Evolutionary conservation across 768 basidiomycete species (phyloP), one percentile per base, ranked within the genome.

Genomic region (Mycena epipterygia): DNA sequence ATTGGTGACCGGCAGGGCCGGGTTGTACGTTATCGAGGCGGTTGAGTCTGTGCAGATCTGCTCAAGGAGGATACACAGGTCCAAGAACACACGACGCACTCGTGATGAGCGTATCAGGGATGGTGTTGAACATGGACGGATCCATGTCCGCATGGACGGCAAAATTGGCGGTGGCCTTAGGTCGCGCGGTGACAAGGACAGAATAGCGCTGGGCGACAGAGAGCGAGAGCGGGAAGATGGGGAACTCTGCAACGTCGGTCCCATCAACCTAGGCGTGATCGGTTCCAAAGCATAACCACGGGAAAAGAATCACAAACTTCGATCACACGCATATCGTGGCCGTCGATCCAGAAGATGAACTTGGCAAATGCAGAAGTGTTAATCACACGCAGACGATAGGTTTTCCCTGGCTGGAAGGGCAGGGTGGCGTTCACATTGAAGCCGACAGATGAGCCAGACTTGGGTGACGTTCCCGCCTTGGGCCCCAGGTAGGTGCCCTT

Each of bases 141-240:
- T 97, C 95, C 89, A 98, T 95, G 84, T 96, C 94, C 7, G 93
- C 93, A 76, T 96, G 94, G 67, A 99, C 90, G 58, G 89, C 90
- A 91, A 91, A 99, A 84, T 99, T 98, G 25, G 88, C 83, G 3
- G 87, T 82, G 0, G 92, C 93, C 71, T 96, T 93, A 80, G 97
- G 96, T 53, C 93, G 89, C 13, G 97, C 97, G 14, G 92, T 92
- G 60, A 99, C 95, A 35, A 98, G 90, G 44, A 99, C 85, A 0
- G 96, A 97, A 80, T 97, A 98, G 23, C 97, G 90, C 80, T 99
- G 97, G 0, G 96, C 96, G 33, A 93, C 95, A 16, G 95, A 86
- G 65, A 98, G 66, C 48, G 89, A 87, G 57, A 98, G 75, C 41
- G 93, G 79, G 77, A 95, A 92, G 71, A 91, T 91, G 0, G 91